Conservation (phyloP, 2,329 filamentous ascomycete species). For the Microcyclosporella mali region DNA sequence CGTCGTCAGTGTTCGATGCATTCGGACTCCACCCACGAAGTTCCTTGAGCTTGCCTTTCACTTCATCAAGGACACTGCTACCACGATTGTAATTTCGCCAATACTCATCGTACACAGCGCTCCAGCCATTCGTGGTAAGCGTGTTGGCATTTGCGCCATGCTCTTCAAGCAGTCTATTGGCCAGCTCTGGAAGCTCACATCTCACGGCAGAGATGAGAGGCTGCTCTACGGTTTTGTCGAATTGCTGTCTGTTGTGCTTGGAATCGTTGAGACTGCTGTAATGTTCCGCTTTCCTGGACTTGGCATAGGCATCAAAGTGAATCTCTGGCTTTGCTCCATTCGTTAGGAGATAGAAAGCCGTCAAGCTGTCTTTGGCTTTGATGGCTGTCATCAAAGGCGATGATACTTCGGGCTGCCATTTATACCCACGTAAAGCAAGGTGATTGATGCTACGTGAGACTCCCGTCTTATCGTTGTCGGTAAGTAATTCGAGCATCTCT, state of each 20-base stretch:
- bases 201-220: conserved; percentile 59
- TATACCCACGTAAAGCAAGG: conserved; percentile 40
- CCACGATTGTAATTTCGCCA: conserved; percentile 35
- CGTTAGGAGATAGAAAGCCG: conserved; percentile 57
- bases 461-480: conserved; percentile 53
- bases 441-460: conserved; percentile 62
- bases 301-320: conserved; percentile 59
- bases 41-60: conserved; percentile 47
- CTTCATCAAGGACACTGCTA: conserved; percentile 55
- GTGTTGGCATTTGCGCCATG: conserved; percentile 60
- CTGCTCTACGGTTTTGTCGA: conserved; percentile 49
- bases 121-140: conserved; percentile 40
- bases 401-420: conserved; percentile 28
- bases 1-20: conserved; percentile 22
- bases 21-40: conserved; percentile 45
- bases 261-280: conserved; percentile 29
- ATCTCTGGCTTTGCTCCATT: conserved; percentile 56
- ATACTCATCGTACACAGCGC: conserved; percentile 29
- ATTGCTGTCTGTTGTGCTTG: conserved; percentile 47
- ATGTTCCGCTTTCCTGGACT: conserved; percentile 45
- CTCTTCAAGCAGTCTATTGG: conserved; percentile 49
- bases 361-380: conserved; percentile 43
- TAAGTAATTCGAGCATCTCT: conserved; percentile 39
- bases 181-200: conserved; percentile 47
- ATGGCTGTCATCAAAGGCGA: conserved; percentile 58